Evolutionary conservation across 176 grass and related monocot genomes (phyloP).

Genomic region (Elaeis guineensis): DNA sequence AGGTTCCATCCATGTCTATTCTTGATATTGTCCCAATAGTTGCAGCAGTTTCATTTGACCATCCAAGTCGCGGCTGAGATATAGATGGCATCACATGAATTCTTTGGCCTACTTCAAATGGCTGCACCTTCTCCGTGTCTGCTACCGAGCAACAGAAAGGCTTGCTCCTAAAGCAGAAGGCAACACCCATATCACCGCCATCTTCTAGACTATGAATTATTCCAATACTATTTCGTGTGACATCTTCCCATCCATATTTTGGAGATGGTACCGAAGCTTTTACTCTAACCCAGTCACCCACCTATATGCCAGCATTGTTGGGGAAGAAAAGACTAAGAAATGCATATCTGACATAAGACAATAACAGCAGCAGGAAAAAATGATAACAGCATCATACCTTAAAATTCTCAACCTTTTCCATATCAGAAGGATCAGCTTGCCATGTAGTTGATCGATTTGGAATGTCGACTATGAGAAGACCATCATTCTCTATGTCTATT

Average conservation of each 20-base stretch:
- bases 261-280: conserved; percentile 92
- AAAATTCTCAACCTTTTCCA: conserved; percentile 94
- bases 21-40: conserved; percentile 78
- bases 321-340: conserved; percentile 16
- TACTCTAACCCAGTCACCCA: conserved; percentile 94
- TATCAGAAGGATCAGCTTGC: conserved; percentile 99
- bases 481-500: conserved; percentile 76
- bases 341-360: neutral
- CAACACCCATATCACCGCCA: conserved; percentile 92
- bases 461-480: conserved; percentile 79
- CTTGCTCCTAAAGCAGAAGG: conserved; percentile 84
- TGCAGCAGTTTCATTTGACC: conserved; percentile 92
- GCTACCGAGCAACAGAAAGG: conserved; percentile 86
- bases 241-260: conserved; percentile 99
- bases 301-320: conserved; percentile 30
- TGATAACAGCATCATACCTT: conserved; percentile 39
- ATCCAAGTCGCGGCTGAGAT: conserved; percentile 86
- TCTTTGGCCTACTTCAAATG: conserved; percentile 82
- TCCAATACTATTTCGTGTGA: conserved; percentile 77
- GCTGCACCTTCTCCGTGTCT: conserved; percentile 74
- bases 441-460: conserved; percentile 45
- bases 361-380: neutral
- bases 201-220: conserved; percentile 93
- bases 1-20: conserved; percentile 96
- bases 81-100: conserved; percentile 84